phyloP scores from a whole-genome alignment of 176 grass and related monocot genomes.

The Metroxylon sagu region DNA sequence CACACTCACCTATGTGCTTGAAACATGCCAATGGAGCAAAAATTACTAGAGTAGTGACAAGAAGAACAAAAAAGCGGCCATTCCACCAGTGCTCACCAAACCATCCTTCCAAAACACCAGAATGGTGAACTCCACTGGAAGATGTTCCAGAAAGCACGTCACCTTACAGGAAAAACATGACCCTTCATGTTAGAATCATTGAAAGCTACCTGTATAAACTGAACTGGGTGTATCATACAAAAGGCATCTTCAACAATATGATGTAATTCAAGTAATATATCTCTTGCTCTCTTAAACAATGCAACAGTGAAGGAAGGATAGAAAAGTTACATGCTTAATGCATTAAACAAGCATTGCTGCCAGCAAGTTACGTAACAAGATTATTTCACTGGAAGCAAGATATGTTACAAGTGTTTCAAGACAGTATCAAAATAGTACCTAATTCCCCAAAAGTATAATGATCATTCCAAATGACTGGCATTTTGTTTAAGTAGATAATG shows the following conservation, averaged over 20 bases:
- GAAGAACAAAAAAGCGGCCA: slow-evolving; percentile 62
- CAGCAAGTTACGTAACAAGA: too few species aligned
- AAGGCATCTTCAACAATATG: too few species aligned
- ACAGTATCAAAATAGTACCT: neutral
- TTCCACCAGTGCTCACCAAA: slow-evolving; percentile 93
- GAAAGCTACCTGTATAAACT: too few species aligned
- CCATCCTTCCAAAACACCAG: slow-evolving; percentile 87
- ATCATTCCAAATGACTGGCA: neutral
- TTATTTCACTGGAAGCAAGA: too few species aligned
- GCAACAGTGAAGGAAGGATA: too few species aligned
- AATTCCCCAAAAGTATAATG: neutral
- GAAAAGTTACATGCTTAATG: too few species aligned
- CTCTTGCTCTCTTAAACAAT: too few species aligned
- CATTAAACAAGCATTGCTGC: too few species aligned
- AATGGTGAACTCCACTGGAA: slow-evolving; percentile 65
- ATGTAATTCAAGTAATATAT: too few species aligned
- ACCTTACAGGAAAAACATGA: slow-evolving; percentile 23
- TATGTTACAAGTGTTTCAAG: too few species aligned
- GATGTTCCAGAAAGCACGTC: slow-evolving; percentile 86
- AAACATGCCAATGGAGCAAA: slow-evolving; percentile 81
- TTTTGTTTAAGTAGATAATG: too few species aligned
- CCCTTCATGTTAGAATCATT: slow-evolving; percentile 3
- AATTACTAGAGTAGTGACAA: slow-evolving; percentile 44
- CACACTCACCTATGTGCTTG: slow-evolving; percentile 64
- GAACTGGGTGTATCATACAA: too few species aligned